A percentile compares a stretch with the other conserved stretches of the same genome.
Evolutionary conservation across 73 alveolate species (phyloP).

Genomic region (Paramecium sexaurelia): DNA sequence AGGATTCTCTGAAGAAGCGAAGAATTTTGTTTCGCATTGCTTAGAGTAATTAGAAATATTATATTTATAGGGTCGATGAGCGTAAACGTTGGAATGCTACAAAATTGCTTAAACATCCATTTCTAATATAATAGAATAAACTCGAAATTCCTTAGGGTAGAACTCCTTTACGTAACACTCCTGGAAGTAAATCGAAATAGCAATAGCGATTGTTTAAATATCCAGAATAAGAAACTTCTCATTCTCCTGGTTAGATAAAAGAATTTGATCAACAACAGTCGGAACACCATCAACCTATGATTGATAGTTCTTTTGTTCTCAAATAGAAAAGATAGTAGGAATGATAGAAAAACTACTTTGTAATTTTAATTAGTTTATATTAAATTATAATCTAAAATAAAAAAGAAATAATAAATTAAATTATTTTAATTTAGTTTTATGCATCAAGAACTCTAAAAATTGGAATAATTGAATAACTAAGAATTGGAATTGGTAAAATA

Average conservation of each 20-base stretch:
- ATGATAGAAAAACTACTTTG: background rate
- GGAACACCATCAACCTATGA: background rate
- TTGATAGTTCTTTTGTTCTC: slow-evolving; percentile 40
- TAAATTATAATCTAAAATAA: background rate
- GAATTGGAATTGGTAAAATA: background rate
- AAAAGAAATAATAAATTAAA: background rate
- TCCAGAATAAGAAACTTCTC: slow-evolving; percentile 12
- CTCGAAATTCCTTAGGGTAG: slow-evolving; percentile 10
- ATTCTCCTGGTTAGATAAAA: slow-evolving; percentile 1
- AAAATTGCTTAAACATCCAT: slow-evolving; percentile 24
- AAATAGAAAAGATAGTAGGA: background rate
- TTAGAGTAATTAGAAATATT: slow-evolving; percentile 19
- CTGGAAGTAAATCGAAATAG: background rate
- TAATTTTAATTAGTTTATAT: background rate
- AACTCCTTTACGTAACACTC: slow-evolving; percentile 35
- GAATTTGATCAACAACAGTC: background rate
- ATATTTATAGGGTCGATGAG: background rate
- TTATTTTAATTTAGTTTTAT: background rate
- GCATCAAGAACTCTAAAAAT: background rate
- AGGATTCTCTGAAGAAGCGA: slow-evolving; percentile 21
- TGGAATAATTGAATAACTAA: background rate
- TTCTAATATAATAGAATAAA: background rate
- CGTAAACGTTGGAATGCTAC: slow-evolving; percentile 20
- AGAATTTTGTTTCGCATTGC: slow-evolving; percentile 56
- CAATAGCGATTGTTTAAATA: background rate